Evolutionary conservation across 306 rosid species (phyloP).

Genomic region (Neltuma alba): DNA sequence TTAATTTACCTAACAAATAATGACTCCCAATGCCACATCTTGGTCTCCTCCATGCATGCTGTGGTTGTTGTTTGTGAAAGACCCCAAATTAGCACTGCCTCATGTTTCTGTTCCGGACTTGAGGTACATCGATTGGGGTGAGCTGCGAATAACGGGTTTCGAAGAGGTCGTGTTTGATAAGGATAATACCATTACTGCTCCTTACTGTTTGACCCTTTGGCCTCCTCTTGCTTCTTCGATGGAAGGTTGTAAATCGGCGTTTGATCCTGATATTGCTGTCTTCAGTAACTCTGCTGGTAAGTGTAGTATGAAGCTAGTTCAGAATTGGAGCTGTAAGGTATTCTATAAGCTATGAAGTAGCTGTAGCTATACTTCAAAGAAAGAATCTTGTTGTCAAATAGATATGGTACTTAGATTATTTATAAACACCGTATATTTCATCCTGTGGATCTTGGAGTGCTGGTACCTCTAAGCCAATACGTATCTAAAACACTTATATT

Average conservation of each 20-base stretch:
- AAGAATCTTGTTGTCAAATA: neutral
- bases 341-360: neutral
- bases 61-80: conserved; percentile 57
- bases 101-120: conserved; percentile 84
- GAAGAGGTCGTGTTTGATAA: conserved; percentile 96
- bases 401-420: neutral
- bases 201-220: conserved; percentile 82
- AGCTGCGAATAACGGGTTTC: conserved; percentile 80
- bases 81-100: conserved; percentile 79
- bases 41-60: too few relatives aligned
- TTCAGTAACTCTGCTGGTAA: conserved; percentile 98
- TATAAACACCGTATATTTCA: neutral
- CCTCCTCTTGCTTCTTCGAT: conserved; percentile 72
- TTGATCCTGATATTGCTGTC: conserved; percentile 76
- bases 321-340: neutral
- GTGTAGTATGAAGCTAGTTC: conserved; percentile 9
- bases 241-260: conserved; percentile 76
- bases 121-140: conserved; percentile 83
- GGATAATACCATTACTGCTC: conserved; percentile 91
- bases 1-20: too few relatives aligned
- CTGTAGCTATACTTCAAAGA: neutral
- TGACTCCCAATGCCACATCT: too few relatives aligned
- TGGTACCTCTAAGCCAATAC: neutral
- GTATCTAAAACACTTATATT: neutral
- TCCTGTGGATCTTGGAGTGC: neutral